These are phyloP conservation scores for Fusarium guadeloupense DNA, from an alignment of 2,329 filamentous ascomycete species.

Conservation along the genomic window DNA sequence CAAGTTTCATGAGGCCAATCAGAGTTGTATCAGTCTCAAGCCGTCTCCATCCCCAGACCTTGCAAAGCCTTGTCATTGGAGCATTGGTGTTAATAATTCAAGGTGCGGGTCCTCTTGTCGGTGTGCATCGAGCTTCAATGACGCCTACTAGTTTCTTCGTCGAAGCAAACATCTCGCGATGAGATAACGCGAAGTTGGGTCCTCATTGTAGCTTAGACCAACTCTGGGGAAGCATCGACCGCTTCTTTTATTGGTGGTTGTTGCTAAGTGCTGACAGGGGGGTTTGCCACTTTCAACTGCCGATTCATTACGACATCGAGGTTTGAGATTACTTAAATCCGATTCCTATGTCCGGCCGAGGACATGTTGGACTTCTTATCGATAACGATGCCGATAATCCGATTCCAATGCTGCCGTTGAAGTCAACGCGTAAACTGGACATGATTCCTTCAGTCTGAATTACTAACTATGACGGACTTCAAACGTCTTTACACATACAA, in stretches of 20 bases:
- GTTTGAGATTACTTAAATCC: constrained; percentile 7
- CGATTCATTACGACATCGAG: constrained; percentile 3
- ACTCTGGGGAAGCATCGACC: neutral
- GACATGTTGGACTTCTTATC: constrained; percentile 1
- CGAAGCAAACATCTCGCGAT: too few species aligned
- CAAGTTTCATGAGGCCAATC: constrained; percentile 2
- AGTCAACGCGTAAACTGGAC: too few species aligned
- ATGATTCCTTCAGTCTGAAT: too few species aligned
- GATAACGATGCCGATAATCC: neutral
- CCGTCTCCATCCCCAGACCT: neutral
- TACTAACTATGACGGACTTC: neutral
- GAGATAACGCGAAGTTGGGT: neutral
- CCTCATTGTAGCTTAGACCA: neutral
- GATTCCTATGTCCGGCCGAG: constrained; percentile 16
- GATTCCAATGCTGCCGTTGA: neutral
- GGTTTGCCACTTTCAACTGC: neutral
- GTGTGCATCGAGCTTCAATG: constrained; percentile 11
- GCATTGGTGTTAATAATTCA: constrained; percentile 24
- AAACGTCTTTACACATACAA: constrained; percentile 19
- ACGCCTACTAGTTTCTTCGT: constrained; percentile 3
- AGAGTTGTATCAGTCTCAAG: neutral
- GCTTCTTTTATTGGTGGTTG: neutral
- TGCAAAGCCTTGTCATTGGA: neutral
- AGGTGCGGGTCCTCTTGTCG: constrained; percentile 1
- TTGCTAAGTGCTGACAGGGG: constrained; percentile 4